Evolutionary conservation across 2,329 filamentous ascomycete genomes (phyloP), one percentile per base, ranked within the genome.

Genomic region (Ophiocordyceps camponoti-floridani): DNA sequence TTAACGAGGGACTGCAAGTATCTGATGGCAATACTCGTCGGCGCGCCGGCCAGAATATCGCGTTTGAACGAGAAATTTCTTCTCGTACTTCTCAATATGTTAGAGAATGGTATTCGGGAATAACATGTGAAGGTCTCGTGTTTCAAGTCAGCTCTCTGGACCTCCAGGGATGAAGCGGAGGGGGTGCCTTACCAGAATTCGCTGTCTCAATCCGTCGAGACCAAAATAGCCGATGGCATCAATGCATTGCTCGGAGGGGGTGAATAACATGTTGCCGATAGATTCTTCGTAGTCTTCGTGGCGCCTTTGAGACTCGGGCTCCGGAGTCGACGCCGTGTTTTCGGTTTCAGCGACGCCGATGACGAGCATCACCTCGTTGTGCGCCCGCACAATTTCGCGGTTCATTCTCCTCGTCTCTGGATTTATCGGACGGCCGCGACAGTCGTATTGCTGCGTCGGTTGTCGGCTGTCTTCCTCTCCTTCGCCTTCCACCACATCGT

Each of bases 301-400:
- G 11, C 62, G 59, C 13, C 59, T 57, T n/a, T 64, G 59, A 2
- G 60, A 56, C 38, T 68, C 65, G 7, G 58, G 54, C 44, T 68
- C 62, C 5, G 61, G 58, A 4, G 63, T 61, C 19, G 59, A 54
- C 4, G 53, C 52, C 8, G 58, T 58, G 43, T 66, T 68, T 44
- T 77, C 73, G 13, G 73, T 70, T 51, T 78, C 74, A 9, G 73
- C 74, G 4, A 77, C 74, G 5, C 74, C 74, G 37, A 78, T 77
- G 10, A 76, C 72, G 16, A 69, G 64, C 74, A 78, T 78, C 4
- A 78, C 74, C 49, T 78, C 73, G 50, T 78, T 78, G 52, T 78
- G 74, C 10, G 74, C 68, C 44, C 74, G 65, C 26, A 78, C 72
- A 30, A 77, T 67, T 47, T 74, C 69, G 43, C 68, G 66, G 49